Percentiles rank a stretch among this genome's conserved stretches.
phyloP scores from a whole-genome alignment of 192 early-diverging fungal genomes.

The Dimargaris verticillata region DNA sequence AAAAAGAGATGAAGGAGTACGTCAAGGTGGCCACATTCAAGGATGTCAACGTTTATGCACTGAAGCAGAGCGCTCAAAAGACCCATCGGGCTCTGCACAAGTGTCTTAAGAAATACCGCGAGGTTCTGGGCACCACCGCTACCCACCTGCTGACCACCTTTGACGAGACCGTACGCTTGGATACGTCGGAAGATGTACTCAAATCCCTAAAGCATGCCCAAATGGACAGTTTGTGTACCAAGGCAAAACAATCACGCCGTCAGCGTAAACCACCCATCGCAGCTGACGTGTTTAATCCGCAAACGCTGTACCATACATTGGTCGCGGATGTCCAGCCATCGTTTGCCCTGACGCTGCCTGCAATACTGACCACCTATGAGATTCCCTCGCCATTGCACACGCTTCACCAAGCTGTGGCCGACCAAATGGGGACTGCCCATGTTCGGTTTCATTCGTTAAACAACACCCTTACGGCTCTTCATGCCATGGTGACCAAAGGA shows the following conservation, averaged over 20 bases:
- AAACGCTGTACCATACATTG: neutral
- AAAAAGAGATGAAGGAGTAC: slow-evolving; percentile 79
- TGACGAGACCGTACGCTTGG: neutral
- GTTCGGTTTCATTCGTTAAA: too few species aligned
- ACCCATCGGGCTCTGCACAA: slow-evolving; percentile 85
- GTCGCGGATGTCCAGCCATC: neutral
- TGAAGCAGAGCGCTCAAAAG: slow-evolving; percentile 75
- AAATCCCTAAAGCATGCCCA: too few species aligned
- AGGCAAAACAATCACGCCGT: too few species aligned
- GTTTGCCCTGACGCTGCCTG: neutral
- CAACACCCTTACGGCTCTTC: neutral
- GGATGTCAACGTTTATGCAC: slow-evolving; percentile 84
- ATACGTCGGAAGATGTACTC: neutral
- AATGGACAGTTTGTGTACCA: too few species aligned
- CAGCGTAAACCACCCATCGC: too few species aligned
- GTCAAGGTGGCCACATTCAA: slow-evolving; percentile 95
- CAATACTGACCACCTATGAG: too few species aligned
- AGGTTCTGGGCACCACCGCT: slow-evolving; percentile 57
- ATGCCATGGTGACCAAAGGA: neutral
- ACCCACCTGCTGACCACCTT: slow-evolving; percentile 23
- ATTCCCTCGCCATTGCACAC: neutral
- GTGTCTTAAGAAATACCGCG: slow-evolving; percentile 72
- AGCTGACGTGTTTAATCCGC: too few species aligned
- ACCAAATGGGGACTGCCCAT: too few species aligned
- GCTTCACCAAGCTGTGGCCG: neutral